Conservation (phyloP, 352 stramenopile species). For the Aphanomyces invadans region DNA sequence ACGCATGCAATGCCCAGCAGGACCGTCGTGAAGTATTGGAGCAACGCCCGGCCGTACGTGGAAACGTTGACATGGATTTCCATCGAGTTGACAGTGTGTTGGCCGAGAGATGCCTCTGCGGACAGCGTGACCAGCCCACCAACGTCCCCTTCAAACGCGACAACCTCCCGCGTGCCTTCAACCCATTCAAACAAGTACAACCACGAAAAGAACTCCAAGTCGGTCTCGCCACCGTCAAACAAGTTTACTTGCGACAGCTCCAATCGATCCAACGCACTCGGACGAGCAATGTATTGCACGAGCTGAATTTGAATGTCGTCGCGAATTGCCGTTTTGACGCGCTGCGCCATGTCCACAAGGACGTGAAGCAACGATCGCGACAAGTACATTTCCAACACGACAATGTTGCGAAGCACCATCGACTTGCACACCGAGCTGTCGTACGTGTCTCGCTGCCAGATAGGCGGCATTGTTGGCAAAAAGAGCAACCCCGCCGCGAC, state of each 20-base stretch:
- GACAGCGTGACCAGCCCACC: background rate
- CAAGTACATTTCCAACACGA: too few species aligned
- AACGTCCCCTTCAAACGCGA: too few species aligned
- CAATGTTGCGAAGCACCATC: too few species aligned
- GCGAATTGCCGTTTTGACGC: background rate
- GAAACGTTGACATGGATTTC: conserved; percentile 8
- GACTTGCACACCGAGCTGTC: too few species aligned
- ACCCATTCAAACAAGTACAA: conserved; percentile 1
- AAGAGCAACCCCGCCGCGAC: too few species aligned
- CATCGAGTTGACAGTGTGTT: background rate
- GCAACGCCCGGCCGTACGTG: background rate
- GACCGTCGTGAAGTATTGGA: conserved; percentile 2
- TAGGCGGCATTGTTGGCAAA: too few species aligned
- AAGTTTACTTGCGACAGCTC: background rate
- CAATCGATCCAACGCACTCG: background rate
- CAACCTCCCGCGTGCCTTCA: background rate
- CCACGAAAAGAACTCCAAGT: background rate
- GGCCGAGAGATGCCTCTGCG: background rate
- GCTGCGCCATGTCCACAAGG: too few species aligned
- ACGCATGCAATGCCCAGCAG: background rate
- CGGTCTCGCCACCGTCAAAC: background rate
- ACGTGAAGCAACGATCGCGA: too few species aligned
- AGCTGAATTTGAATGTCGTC: background rate
- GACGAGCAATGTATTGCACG: background rate
- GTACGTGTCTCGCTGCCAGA: too few species aligned